Base-by-base conservation (phyloP, 495 filamentous ascomycete genomes). In the Cercophora scortea region DNA sequence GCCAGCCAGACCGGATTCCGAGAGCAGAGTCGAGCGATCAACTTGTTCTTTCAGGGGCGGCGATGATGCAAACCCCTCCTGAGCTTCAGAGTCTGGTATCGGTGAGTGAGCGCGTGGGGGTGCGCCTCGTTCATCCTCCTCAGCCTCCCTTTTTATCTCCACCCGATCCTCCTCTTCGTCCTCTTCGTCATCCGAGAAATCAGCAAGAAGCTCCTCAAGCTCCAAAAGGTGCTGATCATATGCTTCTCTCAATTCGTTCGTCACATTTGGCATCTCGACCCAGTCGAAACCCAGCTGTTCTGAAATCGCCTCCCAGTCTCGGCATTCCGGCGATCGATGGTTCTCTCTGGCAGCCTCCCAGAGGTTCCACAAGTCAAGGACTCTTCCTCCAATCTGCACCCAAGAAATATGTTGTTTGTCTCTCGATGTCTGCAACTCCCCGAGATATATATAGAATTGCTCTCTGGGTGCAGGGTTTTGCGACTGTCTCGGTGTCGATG, bases 261-360 rank as follows among this genome's bases (percentile, higher is more conserved):
- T 54, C 17, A 70, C 60, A 7, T 57, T 56, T 5, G 61, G 54
- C 15, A 66, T 41, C 10, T 64, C 47, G 39, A 67, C 47, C 63
- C 66, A 72, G 54, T 75, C 58, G 50, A 73, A 66, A 0, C 61
- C 68, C 16, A 79, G 58, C 0, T 45, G 36, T 41, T 68, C 69
- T 0, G 70, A 62, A 16, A 79, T 57, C 15, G 59, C 46, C 42
- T 67, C 55, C 72, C 71, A 74, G 51, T 72, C 59, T 15, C 68
- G 69, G 13, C 51, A 50, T 10, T 25, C 45, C 25, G 56, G 52
- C 11, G 56, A 53, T 25, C 59, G 46, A 8, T 66, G 50, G 42
- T 71, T 61, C 12, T 57, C 47, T 15, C 54, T 61, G 1, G 63
- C 61, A 16, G 61, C 64, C 8, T 55, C 50, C 69, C 70, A 73